Base-by-base conservation (phyloP, 2,329 filamentous ascomycete species). In the Penicillium sp. region DNA sequence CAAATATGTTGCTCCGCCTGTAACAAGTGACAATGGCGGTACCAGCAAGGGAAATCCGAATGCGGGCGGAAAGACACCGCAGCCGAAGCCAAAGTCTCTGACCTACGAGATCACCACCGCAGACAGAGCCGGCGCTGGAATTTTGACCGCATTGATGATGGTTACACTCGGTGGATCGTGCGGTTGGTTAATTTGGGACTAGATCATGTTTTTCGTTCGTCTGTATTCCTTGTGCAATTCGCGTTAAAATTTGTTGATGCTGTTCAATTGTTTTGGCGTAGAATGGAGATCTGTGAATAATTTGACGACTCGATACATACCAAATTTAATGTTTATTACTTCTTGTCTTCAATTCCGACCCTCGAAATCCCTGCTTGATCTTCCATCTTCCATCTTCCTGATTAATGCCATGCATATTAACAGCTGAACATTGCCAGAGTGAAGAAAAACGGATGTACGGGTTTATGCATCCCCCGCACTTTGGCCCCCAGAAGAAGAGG, bases 71-170 rank as follows among this genome's bases (percentile, higher is more conserved):
- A 64, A 67, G 25, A 65, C 62, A 6, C 43, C 43, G 2, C 38
- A 61, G 25, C 54, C 63, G 4, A 58, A 58, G 14, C 65, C 70
- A 0, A 51, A 55, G 4, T 57, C 51, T 2, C 48, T 70, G 5
- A 63, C 66, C 3, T 62, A 62, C 16, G 14, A 54, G 0, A 75
- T 76, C 51, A 73, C 73, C 0, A 68, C 69, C 4, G 74, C 69
- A 3, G 80, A 81, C 64, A 72, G 70, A 38, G 79, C 75, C 1
- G 80, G 80, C 4, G 80, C 79, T 0, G 76, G 75, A 1, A 74
- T 81, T 14, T 58, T 82, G 52, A 82, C 80, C 6, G 70, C 72
- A 1, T 33, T 80, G 19, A 63, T 79, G 65, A 59, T 78, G 49
- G 59, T 73, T 14, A 58, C 67, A 10, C 63, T 80, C 40, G 61